Conservation (phyloP, 2,329 filamentous ascomycete species). For the Aspergillus thermomutatus region DNA sequence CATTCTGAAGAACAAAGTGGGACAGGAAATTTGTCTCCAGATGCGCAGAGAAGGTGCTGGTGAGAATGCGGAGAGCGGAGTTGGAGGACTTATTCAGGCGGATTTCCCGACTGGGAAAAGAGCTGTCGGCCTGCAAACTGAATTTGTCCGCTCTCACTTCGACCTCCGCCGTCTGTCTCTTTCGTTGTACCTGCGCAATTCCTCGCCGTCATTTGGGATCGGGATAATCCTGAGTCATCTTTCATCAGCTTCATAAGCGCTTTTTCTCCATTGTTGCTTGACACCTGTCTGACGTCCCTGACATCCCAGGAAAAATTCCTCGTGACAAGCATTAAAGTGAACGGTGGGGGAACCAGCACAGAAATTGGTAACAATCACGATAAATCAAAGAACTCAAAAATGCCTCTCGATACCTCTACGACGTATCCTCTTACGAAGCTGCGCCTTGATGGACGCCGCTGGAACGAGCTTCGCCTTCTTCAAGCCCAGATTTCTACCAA, state of each 20-base stretch:
- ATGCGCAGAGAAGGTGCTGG: background rate
- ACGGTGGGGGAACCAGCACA: background rate
- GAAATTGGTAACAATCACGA: background rate
- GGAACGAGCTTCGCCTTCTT: constrained; percentile 92
- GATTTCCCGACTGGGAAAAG: constrained; percentile 20
- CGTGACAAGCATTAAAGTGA: background rate
- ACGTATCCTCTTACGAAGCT: constrained; percentile 84
- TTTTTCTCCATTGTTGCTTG: background rate
- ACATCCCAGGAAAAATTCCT: background rate
- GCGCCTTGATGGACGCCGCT: constrained; percentile 79
- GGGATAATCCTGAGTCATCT: background rate
- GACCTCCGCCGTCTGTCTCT: background rate
- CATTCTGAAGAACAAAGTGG: constrained; percentile 20
- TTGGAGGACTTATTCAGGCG: background rate
- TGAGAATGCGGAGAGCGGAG: constrained; percentile 14
- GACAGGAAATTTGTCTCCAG: background rate
- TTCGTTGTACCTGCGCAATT: background rate
- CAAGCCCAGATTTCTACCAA: constrained; percentile 90
- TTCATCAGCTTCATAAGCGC: background rate
- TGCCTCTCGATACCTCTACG: constrained; percentile 93
- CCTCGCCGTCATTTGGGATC: background rate
- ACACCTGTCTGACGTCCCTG: background rate
- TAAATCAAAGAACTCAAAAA: constrained; percentile 38
- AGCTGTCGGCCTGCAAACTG: constrained; percentile 16
- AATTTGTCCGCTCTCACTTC: constrained; percentile 3